phyloP scores from a whole-genome alignment of 2,329 filamentous ascomycete species.

The Fusarium pininemorale region DNA sequence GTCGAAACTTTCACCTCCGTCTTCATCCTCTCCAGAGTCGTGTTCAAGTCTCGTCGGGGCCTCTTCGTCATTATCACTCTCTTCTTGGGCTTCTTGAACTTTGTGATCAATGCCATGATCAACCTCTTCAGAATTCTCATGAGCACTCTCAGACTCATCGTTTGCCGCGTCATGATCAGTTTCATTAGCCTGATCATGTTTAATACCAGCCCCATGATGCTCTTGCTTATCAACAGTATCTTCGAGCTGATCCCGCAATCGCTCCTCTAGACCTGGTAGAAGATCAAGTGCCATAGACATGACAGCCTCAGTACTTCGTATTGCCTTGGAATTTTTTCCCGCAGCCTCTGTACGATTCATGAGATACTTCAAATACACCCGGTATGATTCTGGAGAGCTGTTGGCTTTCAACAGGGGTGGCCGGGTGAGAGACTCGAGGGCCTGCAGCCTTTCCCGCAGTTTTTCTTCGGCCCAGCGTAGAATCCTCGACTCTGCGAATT shows the following conservation, averaged over 20 bases:
- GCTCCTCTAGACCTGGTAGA: neutral
- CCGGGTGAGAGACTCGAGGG: neutral
- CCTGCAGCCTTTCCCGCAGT: neutral
- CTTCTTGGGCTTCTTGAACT: rapidly evolving
- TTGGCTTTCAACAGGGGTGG: neutral
- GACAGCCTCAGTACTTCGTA: neutral
- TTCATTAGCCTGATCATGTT: neutral
- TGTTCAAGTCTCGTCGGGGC: neutral
- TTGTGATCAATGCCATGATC: neutral
- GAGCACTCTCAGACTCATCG: neutral
- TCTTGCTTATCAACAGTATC: neutral
- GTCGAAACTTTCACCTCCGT: too few relatives aligned
- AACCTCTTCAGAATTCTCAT: neutral
- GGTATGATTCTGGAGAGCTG: neutral
- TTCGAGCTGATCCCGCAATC: neutral
- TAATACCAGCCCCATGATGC: neutral
- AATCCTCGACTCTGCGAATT: neutral
- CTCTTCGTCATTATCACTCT: rapidly evolving
- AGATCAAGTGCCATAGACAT: slow-evolving; percentile 2
- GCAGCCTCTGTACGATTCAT: neutral
- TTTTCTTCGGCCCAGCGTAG: neutral
- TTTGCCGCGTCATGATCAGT: neutral
- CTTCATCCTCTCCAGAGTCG: rapidly evolving
- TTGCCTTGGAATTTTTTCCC: rapidly evolving
- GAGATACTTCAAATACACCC: neutral